Evolutionary conservation across 1,139 yeast species (phyloP).

Genomic region (Nakaseomyces delphensis): DNA sequence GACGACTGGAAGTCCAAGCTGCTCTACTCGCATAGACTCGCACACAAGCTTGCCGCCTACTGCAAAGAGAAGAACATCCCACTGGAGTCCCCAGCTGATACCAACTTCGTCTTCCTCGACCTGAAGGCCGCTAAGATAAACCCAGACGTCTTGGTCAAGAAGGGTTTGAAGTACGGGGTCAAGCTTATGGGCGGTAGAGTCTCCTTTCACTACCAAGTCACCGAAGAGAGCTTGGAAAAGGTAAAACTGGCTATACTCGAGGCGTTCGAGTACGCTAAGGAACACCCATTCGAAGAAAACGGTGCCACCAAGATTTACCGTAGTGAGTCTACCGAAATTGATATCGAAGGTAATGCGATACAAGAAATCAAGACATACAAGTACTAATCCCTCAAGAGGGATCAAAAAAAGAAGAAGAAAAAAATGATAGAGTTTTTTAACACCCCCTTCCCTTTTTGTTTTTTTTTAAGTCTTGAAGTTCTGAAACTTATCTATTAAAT

Average conservation of each 20-base stretch:
- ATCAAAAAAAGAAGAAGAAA: conserved; percentile 1
- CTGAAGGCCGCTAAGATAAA: conserved; percentile 50
- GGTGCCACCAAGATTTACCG: conserved; percentile 39
- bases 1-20: conserved; percentile 58
- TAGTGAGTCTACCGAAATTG: conserved; percentile 31
- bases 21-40: conserved; percentile 53
- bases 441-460: too few relatives aligned
- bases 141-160: conserved; percentile 45
- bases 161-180: conserved; percentile 54
- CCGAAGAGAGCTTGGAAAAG: conserved; percentile 55
- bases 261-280: conserved; percentile 43
- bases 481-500: too few relatives aligned
- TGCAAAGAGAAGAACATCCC: conserved; percentile 47
- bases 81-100: conserved; percentile 69
- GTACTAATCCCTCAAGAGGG: too few relatives aligned
- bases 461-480: not conserved
- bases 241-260: conserved; percentile 54
- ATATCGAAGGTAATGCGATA: conserved; percentile 26
- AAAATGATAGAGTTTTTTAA: too few relatives aligned
- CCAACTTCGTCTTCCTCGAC: conserved; percentile 81
- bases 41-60: conserved; percentile 56
- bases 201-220: conserved; percentile 78
- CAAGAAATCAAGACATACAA: conserved; percentile 29
- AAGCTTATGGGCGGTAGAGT: conserved; percentile 67
- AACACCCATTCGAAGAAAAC: conserved; percentile 35